Evolutionary conservation across 106 monocot genomes (phyloP).

Genomic region (Amphibolis antarctica): DNA sequence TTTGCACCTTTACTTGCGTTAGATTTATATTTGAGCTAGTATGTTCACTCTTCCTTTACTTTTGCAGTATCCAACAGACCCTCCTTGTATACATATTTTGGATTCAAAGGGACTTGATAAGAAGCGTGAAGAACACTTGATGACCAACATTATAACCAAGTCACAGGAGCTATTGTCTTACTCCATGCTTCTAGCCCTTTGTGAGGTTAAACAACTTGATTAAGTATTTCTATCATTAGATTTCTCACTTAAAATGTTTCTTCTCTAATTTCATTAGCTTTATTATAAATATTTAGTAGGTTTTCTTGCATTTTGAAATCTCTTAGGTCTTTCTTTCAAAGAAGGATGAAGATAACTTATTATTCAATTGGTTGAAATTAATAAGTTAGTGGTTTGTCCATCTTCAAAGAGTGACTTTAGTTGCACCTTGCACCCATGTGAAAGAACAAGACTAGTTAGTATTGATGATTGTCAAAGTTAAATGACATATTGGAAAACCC

Average conservation of each 20-base stretch:
- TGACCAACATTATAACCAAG: constrained; percentile 34
- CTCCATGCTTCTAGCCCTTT: constrained; percentile 72
- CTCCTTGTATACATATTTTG: constrained; percentile 45
- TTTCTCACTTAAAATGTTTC: neutral
- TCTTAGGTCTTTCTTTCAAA: too few relatives aligned
- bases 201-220: constrained; percentile 43
- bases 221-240: neutral
- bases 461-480: too few relatives aligned
- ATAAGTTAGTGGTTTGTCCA: too few relatives aligned
- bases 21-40: neutral
- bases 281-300: too few relatives aligned
- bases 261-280: too few relatives aligned
- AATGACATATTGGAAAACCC: too few relatives aligned
- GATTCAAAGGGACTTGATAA: constrained; percentile 86
- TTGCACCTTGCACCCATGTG: too few relatives aligned
- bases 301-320: too few relatives aligned
- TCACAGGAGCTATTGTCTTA: constrained; percentile 56
- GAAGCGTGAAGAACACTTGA: constrained; percentile 38
- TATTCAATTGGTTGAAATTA: too few relatives aligned
- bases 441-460: too few relatives aligned
- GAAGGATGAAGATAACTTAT: too few relatives aligned
- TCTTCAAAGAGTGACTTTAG: too few relatives aligned
- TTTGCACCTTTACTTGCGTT: neutral
- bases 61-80: constrained; percentile 61
- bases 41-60: neutral